A percentile compares a stretch with the other conserved stretches of the same genome.
These are phyloP conservation scores for Cercis canadensis DNA, from an alignment of 306 rosid genomes.

Conservation along the genomic window DNA sequence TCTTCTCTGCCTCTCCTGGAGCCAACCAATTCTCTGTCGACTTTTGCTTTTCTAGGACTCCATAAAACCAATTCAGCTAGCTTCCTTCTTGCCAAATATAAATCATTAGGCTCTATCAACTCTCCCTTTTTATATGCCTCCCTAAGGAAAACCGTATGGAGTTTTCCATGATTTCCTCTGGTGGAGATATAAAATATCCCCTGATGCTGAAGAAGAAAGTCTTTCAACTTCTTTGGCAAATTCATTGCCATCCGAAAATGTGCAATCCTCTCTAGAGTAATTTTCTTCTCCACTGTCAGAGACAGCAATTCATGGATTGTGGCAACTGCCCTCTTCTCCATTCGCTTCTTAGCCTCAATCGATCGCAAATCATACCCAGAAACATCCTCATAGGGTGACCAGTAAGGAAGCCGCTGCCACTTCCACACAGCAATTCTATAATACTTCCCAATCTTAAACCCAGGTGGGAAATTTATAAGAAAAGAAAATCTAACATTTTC, in stretches of 20 bases:
- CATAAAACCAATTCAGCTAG: constrained; percentile 73
- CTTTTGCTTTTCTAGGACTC: constrained; percentile 73
- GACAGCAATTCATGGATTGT: constrained; percentile 79
- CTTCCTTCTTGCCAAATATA: constrained; percentile 77
- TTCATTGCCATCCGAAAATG: constrained; percentile 81
- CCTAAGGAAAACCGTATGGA: constrained; percentile 88
- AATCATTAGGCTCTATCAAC: constrained; percentile 76
- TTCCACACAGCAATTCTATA: constrained; percentile 84
- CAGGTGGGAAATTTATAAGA: constrained; percentile 78
- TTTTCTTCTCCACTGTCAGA: constrained; percentile 86
- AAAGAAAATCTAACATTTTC: constrained; percentile 82
- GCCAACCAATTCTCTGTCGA: constrained; percentile 75
- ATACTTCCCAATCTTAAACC: constrained; percentile 91
- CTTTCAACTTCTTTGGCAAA: constrained; percentile 84
- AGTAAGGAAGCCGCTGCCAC: constrained; percentile 90
- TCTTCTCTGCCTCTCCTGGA: constrained; percentile 62
- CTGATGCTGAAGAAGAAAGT: constrained; percentile 89
- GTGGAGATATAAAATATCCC: constrained; percentile 90
- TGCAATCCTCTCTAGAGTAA: constrained; percentile 83
- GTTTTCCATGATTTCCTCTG: constrained; percentile 90
- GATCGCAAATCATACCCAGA: constrained; percentile 84
- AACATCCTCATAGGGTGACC: constrained; percentile 91
- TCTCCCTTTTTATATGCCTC: constrained; percentile 82
- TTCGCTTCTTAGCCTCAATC: constrained; percentile 81
- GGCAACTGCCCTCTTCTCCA: constrained; percentile 88